Base-by-base conservation (phyloP, 768 basidiomycete species). In the Boletus subcaerulescens region DNA sequence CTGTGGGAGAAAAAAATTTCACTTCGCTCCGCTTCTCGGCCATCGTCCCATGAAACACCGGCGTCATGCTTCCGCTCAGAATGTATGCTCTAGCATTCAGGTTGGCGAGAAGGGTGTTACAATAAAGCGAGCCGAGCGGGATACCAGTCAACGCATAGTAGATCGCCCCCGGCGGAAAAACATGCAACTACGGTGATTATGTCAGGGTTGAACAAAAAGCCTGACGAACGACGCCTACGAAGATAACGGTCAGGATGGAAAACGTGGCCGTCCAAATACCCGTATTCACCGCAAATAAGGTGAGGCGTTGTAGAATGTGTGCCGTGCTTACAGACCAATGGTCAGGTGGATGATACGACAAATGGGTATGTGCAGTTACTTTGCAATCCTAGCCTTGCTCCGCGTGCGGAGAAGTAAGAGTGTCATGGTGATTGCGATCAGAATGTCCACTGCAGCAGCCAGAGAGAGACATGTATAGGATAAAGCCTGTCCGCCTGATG, bases 251-350 rank as follows among this genome's bases (percentile, higher is more conserved):
- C 4, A 78, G 76, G 65, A 83, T 81, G 6, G 76, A 69, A 5
- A 62, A 66, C 0, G 78, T 78, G 56, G 85, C 83, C 15, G 81
- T 74, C 14, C 77, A 79, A 12, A 82, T 75, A 1, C 80, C 74
- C 5, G 54, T 49, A 18, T 51, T 48, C 9, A 54, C 45, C 1
- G 54, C 45, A 26, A 60, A 60, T 7, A 63, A 8, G 0, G 4
- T 45, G 7, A 63, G 50, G 17, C 53, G 54, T 38, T 53, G 53
- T 5, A 62, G 45, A n/a, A 63, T 2, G 12, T 49, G 33, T 3
- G 22, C 38, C 15, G 53, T 56, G 0, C 61, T 62, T 40, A n/a
- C 33, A 5, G 14, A 32, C 11, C 24, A 22, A 15, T 3, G 24
- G 18, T 48, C n/a, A 48, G 29, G 22, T 43, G 2, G n/a, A 22